Evolutionary conservation across 345 rosid genomes (phyloP).

Genomic region (Carallia pectinifolia): DNA sequence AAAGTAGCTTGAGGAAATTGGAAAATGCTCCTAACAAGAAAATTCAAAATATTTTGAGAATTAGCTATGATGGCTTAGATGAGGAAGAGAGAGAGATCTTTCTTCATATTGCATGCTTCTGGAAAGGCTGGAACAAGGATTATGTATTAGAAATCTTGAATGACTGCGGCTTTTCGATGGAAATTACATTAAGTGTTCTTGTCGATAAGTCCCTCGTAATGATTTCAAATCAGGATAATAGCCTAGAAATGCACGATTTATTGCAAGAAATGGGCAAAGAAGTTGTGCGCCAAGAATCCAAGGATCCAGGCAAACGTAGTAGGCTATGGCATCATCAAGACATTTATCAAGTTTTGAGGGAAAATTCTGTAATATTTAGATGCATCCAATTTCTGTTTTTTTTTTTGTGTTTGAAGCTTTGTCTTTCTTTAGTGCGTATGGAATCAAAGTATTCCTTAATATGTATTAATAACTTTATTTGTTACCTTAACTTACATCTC

Average conservation of each 20-base stretch:
- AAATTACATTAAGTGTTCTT: conserved; percentile 7
- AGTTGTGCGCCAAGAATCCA: conserved; percentile 14
- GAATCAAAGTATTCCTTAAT: too few species aligned
- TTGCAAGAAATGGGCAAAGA: conserved; percentile 6
- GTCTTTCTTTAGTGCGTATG: background rate
- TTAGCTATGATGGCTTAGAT: conserved; percentile 5
- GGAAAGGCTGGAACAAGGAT: background rate
- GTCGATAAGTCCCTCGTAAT: conserved; percentile 6
- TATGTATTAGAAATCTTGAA: background rate
- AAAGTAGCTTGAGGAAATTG: background rate
- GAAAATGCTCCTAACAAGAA: background rate
- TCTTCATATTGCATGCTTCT: conserved; percentile 17
- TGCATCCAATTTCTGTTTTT: background rate
- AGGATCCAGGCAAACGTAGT: background rate
- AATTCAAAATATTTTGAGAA: conserved; percentile 1
- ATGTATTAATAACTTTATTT: too few species aligned
- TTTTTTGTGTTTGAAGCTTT: background rate
- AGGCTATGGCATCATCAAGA: conserved; percentile 10
- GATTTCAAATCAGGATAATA: background rate
- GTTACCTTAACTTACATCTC: background rate
- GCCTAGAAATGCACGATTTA: conserved; percentile 4
- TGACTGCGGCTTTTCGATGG: conserved; percentile 5
- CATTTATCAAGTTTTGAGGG: background rate
- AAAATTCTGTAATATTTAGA: conserved; percentile 2
- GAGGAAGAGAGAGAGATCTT: background rate